A percentile compares a stretch with the other conserved stretches of the same genome.
Evolutionary conservation across 371 early-diverging fungal species (phyloP).

Genomic region (Syncephalastrum contaminatum): DNA sequence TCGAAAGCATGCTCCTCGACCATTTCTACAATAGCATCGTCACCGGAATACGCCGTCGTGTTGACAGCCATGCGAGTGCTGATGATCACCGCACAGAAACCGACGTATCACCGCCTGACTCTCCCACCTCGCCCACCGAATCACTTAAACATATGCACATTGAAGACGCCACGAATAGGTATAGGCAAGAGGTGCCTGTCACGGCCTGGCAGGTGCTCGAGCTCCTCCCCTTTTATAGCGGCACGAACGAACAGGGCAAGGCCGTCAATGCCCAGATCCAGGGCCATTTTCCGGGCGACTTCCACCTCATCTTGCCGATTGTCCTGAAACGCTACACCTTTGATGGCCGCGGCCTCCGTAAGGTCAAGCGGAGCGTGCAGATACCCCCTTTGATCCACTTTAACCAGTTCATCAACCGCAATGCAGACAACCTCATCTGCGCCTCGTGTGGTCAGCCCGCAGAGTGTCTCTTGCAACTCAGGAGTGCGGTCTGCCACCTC

Average conservation of each 20-base stretch:
- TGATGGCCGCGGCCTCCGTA: slow-evolving; percentile 26
- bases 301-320: slow-evolving; percentile 47
- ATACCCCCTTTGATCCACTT: slow-evolving; percentile 51
- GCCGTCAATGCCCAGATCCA: slow-evolving; percentile 35
- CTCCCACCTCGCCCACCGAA: neutral
- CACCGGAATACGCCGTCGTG: slow-evolving; percentile 24
- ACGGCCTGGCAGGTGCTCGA: slow-evolving; percentile 59
- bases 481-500: slow-evolving; percentile 56
- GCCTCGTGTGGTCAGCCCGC: slow-evolving; percentile 14
- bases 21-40: slow-evolving; percentile 28
- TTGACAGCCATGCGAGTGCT: slow-evolving; percentile 8
- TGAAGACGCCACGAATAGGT: neutral
- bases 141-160: neutral
- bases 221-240: slow-evolving; percentile 57
- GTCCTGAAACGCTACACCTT: slow-evolving; percentile 54
- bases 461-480: slow-evolving; percentile 45
- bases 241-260: slow-evolving; percentile 52
- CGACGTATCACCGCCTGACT: neutral
- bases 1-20: slow-evolving; percentile 20
- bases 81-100: neutral
- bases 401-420: slow-evolving; percentile 44
- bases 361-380: slow-evolving; percentile 38
- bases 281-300: slow-evolving; percentile 38
- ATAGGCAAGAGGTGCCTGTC: slow-evolving; percentile 5
- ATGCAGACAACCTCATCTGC: slow-evolving; percentile 21